Percentiles rank a stretch among this genome's conserved stretches.
These are phyloP conservation scores for Aspergillus fumigatiaffinis DNA, from an alignment of 2,329 filamentous ascomycete species.

Conservation along the genomic window DNA sequence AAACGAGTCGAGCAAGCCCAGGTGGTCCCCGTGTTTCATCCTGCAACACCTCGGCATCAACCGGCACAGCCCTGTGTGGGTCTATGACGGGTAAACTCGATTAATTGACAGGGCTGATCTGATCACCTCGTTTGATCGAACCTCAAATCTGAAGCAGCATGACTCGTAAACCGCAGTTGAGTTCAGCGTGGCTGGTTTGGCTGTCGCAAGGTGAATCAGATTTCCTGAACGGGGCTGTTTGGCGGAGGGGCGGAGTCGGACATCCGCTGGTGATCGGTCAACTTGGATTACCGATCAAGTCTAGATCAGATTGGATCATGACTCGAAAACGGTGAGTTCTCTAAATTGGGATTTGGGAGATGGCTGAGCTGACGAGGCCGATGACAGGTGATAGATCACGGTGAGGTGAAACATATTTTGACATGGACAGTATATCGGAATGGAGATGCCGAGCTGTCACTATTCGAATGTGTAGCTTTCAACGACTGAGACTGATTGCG, in stretches of 20 bases:
- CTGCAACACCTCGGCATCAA: background rate
- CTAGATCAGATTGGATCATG: no score
- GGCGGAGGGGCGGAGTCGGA: background rate
- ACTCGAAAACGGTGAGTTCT: no score
- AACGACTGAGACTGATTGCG: no score
- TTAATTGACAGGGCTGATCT: background rate
- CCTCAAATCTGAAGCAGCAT: background rate
- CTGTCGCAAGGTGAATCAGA: background rate
- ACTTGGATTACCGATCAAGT: background rate
- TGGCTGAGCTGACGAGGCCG: background rate
- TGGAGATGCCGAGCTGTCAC: no score
- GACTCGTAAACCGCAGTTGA: background rate
- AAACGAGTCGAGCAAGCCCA: background rate
- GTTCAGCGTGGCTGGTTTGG: background rate
- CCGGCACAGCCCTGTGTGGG: background rate
- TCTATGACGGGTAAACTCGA: background rate
- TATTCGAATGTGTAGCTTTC: no score
- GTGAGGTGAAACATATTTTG: no score
- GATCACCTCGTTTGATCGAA: background rate
- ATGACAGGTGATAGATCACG: background rate
- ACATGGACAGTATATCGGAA: no score
- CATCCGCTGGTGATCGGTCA: background rate
- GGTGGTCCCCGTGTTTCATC: background rate
- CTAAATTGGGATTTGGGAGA: background rate
- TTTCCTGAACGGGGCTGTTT: background rate